A percentile compares a stretch with the other conserved stretches of the same genome.
Conservation (phyloP, 116 monocot species). For the Iris pallida region DNA sequence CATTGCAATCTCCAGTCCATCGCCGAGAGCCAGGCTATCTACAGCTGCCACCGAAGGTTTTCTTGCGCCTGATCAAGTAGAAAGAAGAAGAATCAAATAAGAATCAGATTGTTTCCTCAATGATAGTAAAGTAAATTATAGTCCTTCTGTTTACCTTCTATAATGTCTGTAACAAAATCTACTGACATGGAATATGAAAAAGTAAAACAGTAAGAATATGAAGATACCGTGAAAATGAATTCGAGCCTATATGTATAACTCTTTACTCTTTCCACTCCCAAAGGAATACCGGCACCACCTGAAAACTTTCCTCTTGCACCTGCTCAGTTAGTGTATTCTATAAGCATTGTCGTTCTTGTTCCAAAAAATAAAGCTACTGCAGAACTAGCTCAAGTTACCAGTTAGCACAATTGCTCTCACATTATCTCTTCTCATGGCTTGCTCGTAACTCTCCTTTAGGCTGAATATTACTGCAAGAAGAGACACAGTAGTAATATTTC, state of each 20-base stretch:
- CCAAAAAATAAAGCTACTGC: not conserved
- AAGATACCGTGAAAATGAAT: not conserved
- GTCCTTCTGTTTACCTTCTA: conserved; percentile 38
- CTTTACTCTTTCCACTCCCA: conserved; percentile 48
- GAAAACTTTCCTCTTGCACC: conserved; percentile 53
- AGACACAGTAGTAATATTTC: not conserved
- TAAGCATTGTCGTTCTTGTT: not conserved
- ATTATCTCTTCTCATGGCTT: conserved; percentile 29
- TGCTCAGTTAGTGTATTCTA: conserved; percentile 13
- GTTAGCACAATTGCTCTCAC: conserved; percentile 26
- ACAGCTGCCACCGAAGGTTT: conserved; percentile 61
- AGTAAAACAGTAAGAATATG: not conserved
- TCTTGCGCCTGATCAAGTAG: conserved; percentile 23
- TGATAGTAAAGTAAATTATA: not conserved
- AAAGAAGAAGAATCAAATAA: not conserved
- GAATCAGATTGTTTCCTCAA: not conserved
- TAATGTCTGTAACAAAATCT: conserved; percentile 37
- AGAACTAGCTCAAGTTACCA: conserved; percentile 1
- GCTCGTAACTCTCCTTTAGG: conserved; percentile 22
- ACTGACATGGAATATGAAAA: conserved; percentile 31
- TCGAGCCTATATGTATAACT: not conserved
- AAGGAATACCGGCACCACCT: conserved; percentile 60
- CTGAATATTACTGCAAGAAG: conserved; percentile 15
- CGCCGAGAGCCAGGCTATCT: conserved; percentile 57
- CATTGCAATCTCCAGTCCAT: conserved; percentile 60